phyloP scores from a whole-genome alignment of 805 yeast species.

The Barnettozyma sp. region DNA sequence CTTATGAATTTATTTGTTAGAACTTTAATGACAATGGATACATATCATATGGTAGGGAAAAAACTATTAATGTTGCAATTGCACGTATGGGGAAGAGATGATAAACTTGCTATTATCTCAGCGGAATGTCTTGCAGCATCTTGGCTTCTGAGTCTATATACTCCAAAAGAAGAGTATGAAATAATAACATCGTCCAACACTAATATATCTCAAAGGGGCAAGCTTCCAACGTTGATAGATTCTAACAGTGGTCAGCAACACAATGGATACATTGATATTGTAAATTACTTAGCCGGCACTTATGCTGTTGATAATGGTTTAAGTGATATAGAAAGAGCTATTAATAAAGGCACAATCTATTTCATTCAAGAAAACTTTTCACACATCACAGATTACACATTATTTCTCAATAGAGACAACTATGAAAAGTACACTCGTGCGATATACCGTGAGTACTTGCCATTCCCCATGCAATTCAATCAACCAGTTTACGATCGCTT shows the following conservation, averaged over 20 bases:
- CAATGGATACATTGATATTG: slow-evolving; percentile 39
- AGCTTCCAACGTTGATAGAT: slow-evolving; percentile 45
- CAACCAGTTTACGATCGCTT: slow-evolving; percentile 46
- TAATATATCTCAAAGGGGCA: slow-evolving; percentile 41
- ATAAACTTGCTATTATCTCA: slow-evolving; percentile 37
- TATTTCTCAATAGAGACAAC: slow-evolving; percentile 49
- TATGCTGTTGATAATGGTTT: slow-evolving; percentile 12
- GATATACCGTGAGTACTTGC: slow-evolving; percentile 43
- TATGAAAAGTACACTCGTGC: slow-evolving; percentile 56
- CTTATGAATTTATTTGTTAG: too few relatives aligned
- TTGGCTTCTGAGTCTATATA: slow-evolving; percentile 33
- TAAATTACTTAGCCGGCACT: slow-evolving; percentile 24
- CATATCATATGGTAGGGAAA: too few relatives aligned
- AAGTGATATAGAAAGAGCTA: slow-evolving; percentile 27
- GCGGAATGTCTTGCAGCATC: slow-evolving; percentile 45
- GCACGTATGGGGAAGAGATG: slow-evolving; percentile 48
- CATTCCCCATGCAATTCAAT: slow-evolving; percentile 71
- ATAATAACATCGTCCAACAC: slow-evolving; percentile 55
- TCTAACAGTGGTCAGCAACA: slow-evolving; percentile 19
- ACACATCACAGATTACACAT: slow-evolving; percentile 47
- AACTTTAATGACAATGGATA: too few relatives aligned
- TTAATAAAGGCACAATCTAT: slow-evolving; percentile 39
- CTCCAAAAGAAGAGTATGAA: slow-evolving; percentile 19
- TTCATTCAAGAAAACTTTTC: slow-evolving; percentile 36
- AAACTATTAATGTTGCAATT: slow-evolving; percentile 25